A percentile compares a stretch with the other conserved stretches of the same genome.
phyloP scores from a whole-genome alignment of 176 grass and related monocot genomes.

The Rhynchospora breviuscula region DNA sequence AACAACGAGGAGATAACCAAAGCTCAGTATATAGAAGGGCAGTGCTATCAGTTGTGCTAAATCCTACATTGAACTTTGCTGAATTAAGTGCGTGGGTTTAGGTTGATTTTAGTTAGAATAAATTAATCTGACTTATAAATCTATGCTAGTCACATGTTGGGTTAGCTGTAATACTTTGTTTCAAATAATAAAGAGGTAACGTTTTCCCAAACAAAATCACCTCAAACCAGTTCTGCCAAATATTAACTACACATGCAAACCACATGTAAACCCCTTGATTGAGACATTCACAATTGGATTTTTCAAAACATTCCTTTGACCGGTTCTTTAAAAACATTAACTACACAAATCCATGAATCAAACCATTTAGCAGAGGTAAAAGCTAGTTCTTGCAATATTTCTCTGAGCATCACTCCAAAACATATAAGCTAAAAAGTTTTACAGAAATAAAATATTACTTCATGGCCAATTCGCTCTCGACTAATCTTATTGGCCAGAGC shows the following conservation, averaged over 20 bases:
- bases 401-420: not conserved
- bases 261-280: not conserved
- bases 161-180: no score
- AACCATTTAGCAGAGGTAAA: not conserved
- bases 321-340: not conserved
- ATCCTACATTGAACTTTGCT: no score
- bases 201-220: no score
- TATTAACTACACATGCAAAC: not conserved
- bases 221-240: not conserved
- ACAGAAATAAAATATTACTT: slow-evolving; percentile 43
- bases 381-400: not conserved
- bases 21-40: no score
- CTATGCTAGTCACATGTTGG: no score
- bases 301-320: not conserved
- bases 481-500: slow-evolving; percentile 89
- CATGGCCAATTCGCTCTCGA: slow-evolving; percentile 84
- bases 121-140: no score
- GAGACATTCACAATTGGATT: not conserved
- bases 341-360: not conserved
- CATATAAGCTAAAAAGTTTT: slow-evolving; percentile 27
- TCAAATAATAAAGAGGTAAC: no score
- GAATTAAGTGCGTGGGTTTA: no score
- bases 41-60: no score
- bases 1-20: no score
- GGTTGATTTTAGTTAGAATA: no score